Base-by-base conservation (phyloP, 1,284 basidiomycete species). In the Heterobasidion irregulare region DNA sequence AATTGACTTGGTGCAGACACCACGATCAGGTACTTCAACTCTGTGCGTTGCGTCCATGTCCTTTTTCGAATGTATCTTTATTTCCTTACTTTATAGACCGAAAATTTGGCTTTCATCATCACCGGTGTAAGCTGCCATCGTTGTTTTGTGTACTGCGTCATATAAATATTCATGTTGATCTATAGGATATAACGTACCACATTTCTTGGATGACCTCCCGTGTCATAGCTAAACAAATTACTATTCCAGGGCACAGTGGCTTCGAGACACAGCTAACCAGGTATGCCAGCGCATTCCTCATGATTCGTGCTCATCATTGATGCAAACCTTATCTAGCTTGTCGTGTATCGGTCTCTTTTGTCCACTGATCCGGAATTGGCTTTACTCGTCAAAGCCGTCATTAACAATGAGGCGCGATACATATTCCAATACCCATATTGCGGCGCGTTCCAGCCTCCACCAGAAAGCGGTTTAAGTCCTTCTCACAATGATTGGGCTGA, bases 221-320 rank as follows among this genome's bases (percentile, higher is more conserved):
- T 8, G n/a, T 10, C 26, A 26, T 26, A 26, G 26, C 26, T 26
- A 26, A 26, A 26, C 26, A 26, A 5, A 5, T 26, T 26, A 26
- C 26, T 26, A 4, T 26, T 56, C n/a, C 50, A 69, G 68, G 15
- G 68, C 68, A 0, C 68, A 70, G 56, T 70, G 86, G 86, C 72
- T 89, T 50, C 79, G 86, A 52, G 86, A 89, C 63, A 87, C 86
- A 18, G 84, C 79, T n/a, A 89, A 89, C 62, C 85, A 88, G 69
- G 84, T 79, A 54, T 19, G 68, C 59, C 50, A 34, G 15, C 15
- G 50, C n/a, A 34, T n/a, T 16, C 33, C 50, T 43, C 26, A 26
- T 26, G 26, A 26, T 26, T 26, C 26, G 26, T 48, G 47, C 32
- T 48, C 47, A 13, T 19, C 54, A 18, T 44, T 63, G 46, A 61